Base-by-base conservation (phyloP, 176 grass and related monocot species). In the Ensete ventricosum region DNA sequence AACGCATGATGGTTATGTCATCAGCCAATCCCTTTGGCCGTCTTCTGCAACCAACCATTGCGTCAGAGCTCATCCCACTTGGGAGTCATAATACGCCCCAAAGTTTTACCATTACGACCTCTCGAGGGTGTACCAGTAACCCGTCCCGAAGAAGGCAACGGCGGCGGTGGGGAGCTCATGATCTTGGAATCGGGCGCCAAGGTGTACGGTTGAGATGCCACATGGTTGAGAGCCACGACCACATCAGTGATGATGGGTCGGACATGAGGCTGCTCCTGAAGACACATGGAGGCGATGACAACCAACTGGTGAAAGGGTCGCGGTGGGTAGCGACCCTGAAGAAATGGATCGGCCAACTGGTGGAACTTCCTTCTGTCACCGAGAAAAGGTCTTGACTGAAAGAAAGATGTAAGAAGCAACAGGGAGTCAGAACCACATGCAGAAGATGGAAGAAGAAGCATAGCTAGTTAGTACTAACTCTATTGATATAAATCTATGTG, bases 231-330 rank as follows among this genome's bases (percentile, higher is more conserved):
- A 4, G 90, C 96, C 2, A 94, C 78, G 11, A 85, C 91, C 13
- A 94, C 91, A 57, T 99, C 96, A 0, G 67, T 76, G 0, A 94
- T 69, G 70, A 99, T 91, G 10, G 96, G 96, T 34, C 96, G 90
- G 78, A 99, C 86, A 54, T 86, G 96, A 16, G 91, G 76, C 57
- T 99, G 91, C 16, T 94, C 91, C 77, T 99, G 96, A 52, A 99
- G 96, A 78, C 96, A 99, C 88, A 94, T 99, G 19, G 86, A 86
- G 77, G 81, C 79, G 54, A 99, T 87, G 52, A 89, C 86, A 12
- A 89, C 84, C 11, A 99, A 25, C 71, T 99, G 96, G 78, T 99
- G 84, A 74, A 99, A 88, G 9, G 96, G 82, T 5, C 69, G 76
- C n/a, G 74, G 53, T 2, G 96, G 91, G 71, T 87, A 99, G 69